These are phyloP conservation scores for Saksenaea vasiformis DNA, from an alignment of 371 early-diverging fungal genomes.

Conservation along the genomic window DNA sequence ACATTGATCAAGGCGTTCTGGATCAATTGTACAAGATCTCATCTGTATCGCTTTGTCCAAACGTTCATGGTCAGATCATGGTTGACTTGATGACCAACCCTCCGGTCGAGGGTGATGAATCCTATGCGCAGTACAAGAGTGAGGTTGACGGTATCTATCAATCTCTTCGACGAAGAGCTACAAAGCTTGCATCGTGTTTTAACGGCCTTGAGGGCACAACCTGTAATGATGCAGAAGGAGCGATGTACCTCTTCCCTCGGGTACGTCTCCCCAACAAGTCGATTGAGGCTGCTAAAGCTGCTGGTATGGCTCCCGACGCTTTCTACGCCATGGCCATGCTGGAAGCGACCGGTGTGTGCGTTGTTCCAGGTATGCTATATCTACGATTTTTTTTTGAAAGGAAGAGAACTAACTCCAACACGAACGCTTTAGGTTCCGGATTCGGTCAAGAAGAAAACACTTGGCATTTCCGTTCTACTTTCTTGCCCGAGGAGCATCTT, in stretches of 20 bases:
- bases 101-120: slow-evolving; percentile 78
- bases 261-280: slow-evolving; percentile 76
- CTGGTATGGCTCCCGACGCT: slow-evolving; percentile 76
- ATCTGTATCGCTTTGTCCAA: slow-evolving; percentile 91
- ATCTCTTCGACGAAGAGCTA: slow-evolving; percentile 81
- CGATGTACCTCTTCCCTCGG: slow-evolving; percentile 96
- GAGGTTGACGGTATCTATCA: slow-evolving; percentile 80
- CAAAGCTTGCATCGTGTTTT: slow-evolving; percentile 75
- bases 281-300: slow-evolving; percentile 71
- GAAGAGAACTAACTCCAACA: neutral
- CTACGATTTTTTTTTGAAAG: neutral
- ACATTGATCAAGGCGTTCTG: slow-evolving; percentile 74
- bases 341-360: slow-evolving; percentile 85
- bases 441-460: slow-evolving; percentile 92
- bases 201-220: slow-evolving; percentile 83
- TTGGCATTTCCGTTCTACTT: slow-evolving; percentile 95
- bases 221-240: slow-evolving; percentile 90
- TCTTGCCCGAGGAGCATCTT: slow-evolving; percentile 90
- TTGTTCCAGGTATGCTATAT: slow-evolving; percentile 52
- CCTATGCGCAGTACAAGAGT: slow-evolving; percentile 71
- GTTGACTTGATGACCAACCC: slow-evolving; percentile 96
- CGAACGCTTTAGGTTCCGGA: slow-evolving; percentile 54
- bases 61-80: slow-evolving; percentile 82
- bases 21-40: slow-evolving; percentile 92
- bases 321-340: slow-evolving; percentile 90